Percentiles rank a stretch among this genome's conserved stretches.
These are phyloP conservation scores for Microbotryum saponariae DNA, from an alignment of 1,284 basidiomycete species.

Conservation along the genomic window DNA sequence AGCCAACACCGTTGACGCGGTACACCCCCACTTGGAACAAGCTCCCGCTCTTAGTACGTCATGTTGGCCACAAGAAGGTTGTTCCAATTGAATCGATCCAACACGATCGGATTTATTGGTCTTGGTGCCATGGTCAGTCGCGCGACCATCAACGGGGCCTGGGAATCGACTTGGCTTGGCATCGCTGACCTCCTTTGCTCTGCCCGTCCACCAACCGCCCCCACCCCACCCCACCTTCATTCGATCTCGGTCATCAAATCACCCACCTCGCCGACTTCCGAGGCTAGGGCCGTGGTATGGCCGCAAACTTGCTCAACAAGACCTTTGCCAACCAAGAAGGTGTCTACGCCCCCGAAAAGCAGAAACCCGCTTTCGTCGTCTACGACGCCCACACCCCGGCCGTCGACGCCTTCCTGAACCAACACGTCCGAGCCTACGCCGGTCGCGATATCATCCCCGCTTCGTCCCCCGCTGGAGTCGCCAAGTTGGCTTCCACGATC, in stretches of 20 bases:
- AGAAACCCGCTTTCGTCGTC: conserved; percentile 52
- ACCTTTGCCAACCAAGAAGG: conserved; percentile 24
- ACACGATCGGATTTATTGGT: conserved; percentile 65
- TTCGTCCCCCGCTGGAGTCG: conserved; percentile 42
- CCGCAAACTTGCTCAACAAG: conserved; percentile 54
- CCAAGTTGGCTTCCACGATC: conserved; percentile 42
- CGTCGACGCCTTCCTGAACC: conserved; percentile 52
- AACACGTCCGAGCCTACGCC: conserved; percentile 34
- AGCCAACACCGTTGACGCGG: too few species aligned
- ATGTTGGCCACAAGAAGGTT: conserved; percentile 16
- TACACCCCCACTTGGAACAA: too few species aligned
- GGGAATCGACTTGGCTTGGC: too few species aligned
- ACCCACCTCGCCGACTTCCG: background rate
- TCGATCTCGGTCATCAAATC: background rate
- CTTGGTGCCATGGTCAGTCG: conserved; percentile 47
- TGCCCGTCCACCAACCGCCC: background rate
- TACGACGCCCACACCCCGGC: conserved; percentile 65
- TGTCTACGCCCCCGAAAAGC: conserved; percentile 13
- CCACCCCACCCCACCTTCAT: background rate
- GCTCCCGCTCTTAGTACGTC: background rate
- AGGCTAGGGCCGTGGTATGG: conserved; percentile 73
- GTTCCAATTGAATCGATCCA: conserved; percentile 41
- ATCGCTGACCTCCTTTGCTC: too few species aligned
- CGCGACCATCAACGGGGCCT: background rate
- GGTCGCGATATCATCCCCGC: conserved; percentile 37